Percentiles rank a stretch among this genome's conserved stretches.
Evolutionary conservation across 345 rosid species (phyloP).

Genomic region (Populus deltoides): DNA sequence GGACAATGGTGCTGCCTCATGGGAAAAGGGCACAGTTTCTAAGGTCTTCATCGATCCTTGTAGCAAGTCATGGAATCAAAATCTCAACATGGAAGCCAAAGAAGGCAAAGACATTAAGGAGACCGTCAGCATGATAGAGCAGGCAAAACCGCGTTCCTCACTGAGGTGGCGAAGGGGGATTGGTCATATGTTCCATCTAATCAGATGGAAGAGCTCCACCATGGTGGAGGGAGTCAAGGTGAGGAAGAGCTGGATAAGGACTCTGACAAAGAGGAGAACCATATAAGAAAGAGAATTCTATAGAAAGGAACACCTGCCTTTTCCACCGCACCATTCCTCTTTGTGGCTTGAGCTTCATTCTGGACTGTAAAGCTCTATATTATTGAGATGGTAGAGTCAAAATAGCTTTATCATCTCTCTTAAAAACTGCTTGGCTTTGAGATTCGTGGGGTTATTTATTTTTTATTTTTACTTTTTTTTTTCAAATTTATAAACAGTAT

Average conservation of each 20-base stretch:
- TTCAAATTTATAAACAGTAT: slow-evolving; percentile 21
- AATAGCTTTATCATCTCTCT: slow-evolving; percentile 24
- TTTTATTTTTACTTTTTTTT: slow-evolving; percentile 1
- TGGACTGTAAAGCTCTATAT: slow-evolving; percentile 32
- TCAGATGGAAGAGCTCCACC: slow-evolving; percentile 72
- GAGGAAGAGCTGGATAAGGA: slow-evolving; percentile 85
- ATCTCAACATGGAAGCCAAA: slow-evolving; percentile 18
- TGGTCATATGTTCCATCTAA: slow-evolving; percentile 75
- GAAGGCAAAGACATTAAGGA: slow-evolving; percentile 1
- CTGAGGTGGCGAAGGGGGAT: slow-evolving; percentile 91
- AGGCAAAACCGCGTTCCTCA: slow-evolving; percentile 47
- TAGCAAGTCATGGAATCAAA: slow-evolving; percentile 37
- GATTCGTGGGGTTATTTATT: slow-evolving; percentile 32
- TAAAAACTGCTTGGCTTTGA: slow-evolving; percentile 23
- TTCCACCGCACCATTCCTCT: slow-evolving; percentile 19
- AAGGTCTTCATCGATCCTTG: slow-evolving; percentile 51
- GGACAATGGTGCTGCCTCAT: slow-evolving; percentile 73
- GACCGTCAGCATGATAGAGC: slow-evolving; percentile 62
- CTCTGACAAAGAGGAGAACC: slow-evolving; percentile 68
- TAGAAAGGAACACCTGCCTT: slow-evolving; percentile 24
- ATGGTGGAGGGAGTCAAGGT: slow-evolving; percentile 71
- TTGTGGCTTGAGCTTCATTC: slow-evolving; percentile 28
- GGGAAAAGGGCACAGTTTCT: slow-evolving; percentile 72
- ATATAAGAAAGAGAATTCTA: slow-evolving; percentile 34
- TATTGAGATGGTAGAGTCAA: slow-evolving; percentile 45